Evolutionary conservation across 768 basidiomycete genomes (phyloP).

Genomic region (Suillus clintonianus): DNA sequence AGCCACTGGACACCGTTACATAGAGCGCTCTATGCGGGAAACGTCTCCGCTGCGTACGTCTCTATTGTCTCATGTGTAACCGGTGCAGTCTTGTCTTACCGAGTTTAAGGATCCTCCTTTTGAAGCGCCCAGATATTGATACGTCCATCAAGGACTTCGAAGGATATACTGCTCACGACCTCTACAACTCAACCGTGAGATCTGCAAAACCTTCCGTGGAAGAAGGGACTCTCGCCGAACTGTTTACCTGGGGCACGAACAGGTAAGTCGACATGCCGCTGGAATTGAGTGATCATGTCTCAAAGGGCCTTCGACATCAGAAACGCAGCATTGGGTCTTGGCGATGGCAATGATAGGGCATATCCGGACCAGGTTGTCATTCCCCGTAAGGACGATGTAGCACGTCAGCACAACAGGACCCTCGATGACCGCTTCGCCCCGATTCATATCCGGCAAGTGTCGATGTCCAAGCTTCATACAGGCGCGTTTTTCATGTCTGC

Average conservation of each 20-base stretch:
- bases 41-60: conserved; percentile 67
- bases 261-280: conserved; percentile 41
- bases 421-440: conserved; percentile 59
- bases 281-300: background rate
- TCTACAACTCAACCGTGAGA: conserved; percentile 88
- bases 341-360: conserved; percentile 74
- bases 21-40: conserved; percentile 79
- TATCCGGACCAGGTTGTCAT: conserved; percentile 78
- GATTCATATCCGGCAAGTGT: conserved; percentile 61
- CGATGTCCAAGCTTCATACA: conserved; percentile 92
- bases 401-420: conserved; percentile 14
- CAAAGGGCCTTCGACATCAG: conserved; percentile 35
- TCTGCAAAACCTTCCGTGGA: conserved; percentile 61
- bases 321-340: conserved; percentile 87
- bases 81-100: conserved; percentile 4
- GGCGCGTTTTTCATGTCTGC: conserved; percentile 38
- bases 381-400: conserved; percentile 17
- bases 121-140: conserved; percentile 77
- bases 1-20: conserved; percentile 92
- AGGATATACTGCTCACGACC: conserved; percentile 88
- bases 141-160: conserved; percentile 75
- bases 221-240: conserved; percentile 45
- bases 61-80: background rate
- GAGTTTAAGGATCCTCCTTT: conserved; percentile 63
- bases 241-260: conserved; percentile 90